A percentile compares a stretch with the other conserved stretches of the same genome.
phyloP scores from a whole-genome alignment of 2,329 filamentous ascomycete species.

The Penicillium hordei region DNA sequence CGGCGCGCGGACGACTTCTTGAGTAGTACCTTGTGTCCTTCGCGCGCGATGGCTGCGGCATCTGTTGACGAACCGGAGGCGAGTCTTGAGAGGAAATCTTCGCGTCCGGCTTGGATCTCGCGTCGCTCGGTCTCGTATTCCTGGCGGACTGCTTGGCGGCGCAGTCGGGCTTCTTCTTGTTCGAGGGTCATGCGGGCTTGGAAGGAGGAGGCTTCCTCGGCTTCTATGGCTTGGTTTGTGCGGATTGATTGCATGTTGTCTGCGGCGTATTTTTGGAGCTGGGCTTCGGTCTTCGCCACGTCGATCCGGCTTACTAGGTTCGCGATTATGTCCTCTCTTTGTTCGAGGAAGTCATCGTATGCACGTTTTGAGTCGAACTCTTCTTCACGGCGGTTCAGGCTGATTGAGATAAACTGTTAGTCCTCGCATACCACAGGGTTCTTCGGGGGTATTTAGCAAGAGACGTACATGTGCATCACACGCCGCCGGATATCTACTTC shows the following conservation, averaged over 20 bases:
- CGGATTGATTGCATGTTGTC: constrained; percentile 64
- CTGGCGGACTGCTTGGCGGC: constrained; percentile 61
- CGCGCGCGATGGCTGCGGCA: constrained; percentile 55
- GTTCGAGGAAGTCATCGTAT: constrained; percentile 93
- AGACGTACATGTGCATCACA: constrained; percentile 60
- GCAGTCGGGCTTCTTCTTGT: constrained; percentile 63
- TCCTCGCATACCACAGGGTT: too few relatives aligned
- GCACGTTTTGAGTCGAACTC: constrained; percentile 82
- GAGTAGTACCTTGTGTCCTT: constrained; percentile 61
- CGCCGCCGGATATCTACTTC: constrained; percentile 88
- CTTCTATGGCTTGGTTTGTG: constrained; percentile 50
- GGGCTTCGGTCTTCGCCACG: constrained; percentile 60
- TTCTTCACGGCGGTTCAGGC: constrained; percentile 85
- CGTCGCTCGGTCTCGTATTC: constrained; percentile 71
- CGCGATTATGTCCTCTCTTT: constrained; percentile 85
- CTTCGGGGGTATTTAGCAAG: not conserved
- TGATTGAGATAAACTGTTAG: constrained; percentile 36
- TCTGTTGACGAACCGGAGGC: constrained; percentile 61
- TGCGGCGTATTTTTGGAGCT: constrained; percentile 69
- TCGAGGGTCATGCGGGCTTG: constrained; percentile 56
- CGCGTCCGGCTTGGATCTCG: constrained; percentile 62
- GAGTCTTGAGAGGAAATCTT: constrained; percentile 69
- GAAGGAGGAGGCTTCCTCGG: constrained; percentile 49
- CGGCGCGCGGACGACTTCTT: constrained; percentile 68
- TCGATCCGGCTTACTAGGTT: constrained; percentile 76